Evolutionary conservation across 768 basidiomycete species (phyloP).

Genomic region (Kwoniella sp.): DNA sequence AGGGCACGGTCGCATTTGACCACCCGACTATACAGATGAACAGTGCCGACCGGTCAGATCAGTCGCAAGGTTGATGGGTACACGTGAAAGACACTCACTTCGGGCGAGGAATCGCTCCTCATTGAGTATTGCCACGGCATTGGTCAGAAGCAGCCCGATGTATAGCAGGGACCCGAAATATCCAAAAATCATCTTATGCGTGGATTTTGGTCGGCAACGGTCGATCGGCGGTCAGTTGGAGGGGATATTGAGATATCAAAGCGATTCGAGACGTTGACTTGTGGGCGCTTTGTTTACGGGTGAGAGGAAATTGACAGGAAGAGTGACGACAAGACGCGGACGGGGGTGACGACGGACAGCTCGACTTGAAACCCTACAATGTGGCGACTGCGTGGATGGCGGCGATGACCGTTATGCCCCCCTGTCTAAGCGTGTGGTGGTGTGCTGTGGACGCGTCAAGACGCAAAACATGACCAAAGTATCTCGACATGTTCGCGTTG

Average conservation of each 20-base stretch:
- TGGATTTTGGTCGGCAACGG: no score
- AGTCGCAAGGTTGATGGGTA: background rate
- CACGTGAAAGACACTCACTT: constrained; percentile 63
- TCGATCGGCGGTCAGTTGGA: no score
- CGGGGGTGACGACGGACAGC: no score
- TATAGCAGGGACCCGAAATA: constrained; percentile 66
- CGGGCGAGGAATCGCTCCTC: constrained; percentile 94
- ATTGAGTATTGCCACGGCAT: constrained; percentile 91
- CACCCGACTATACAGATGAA: constrained; percentile 73
- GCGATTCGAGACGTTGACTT: background rate
- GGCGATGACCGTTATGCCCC: no score
- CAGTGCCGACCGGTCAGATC: background rate
- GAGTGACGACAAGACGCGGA: background rate
- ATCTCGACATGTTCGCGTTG: no score
- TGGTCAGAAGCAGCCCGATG: constrained; percentile 82
- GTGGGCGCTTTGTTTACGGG: no score
- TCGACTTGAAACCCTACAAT: no score
- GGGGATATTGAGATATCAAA: no score
- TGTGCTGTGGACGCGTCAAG: no score
- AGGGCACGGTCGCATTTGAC: constrained; percentile 59
- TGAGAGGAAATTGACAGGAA: background rate
- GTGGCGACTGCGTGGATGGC: no score
- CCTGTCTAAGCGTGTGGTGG: no score
- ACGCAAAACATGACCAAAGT: no score
- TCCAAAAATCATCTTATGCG: constrained; percentile 53